Evolutionary conservation across 176 grass and related monocot species (phyloP), one percentile per base, ranked within the genome.

Genomic region (Miscanthus lutarioriparius): DNA sequence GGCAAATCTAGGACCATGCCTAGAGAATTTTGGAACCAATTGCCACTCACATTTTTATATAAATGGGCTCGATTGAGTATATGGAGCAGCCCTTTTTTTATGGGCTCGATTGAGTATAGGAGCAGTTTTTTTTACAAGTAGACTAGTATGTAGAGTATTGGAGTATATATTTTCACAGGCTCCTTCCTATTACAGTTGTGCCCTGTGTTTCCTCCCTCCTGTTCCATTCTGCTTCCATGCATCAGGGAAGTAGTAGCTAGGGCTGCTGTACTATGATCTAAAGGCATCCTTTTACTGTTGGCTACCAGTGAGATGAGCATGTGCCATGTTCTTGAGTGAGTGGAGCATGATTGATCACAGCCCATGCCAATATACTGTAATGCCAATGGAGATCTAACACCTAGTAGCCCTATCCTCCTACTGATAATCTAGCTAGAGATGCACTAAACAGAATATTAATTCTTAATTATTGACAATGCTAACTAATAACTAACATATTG

Each of bases 311-410:
- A 72, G 23, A 49, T 27, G 67, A 56, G 83, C 83, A 89, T 86
- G 78, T 66, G 88, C 64, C 40, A 72, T 82, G 88, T 86, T 89
- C 32, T 72, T 72, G 13, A 77, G 68, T 65, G 41, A 81, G 68
- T 44, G 45, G 20, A 75, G 76, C 76, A 89, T 84, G 80, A 43
- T 88, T 79, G 59, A 20, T 67, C 87, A 65, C 47, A 43, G 26
- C 54, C 35, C 20, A 74, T 73, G 68, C 38, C 62, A 63, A 30
- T 27, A 62, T 36, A 30, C 28, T 30, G 28, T 30, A 6, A 61
- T 36, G 75, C 43, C 61, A 67, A 74, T 22, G 22, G 22, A 80
- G 70, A 67, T 80, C 35, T 39, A 37, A 47, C 26, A 23, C 22
- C 45, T 54, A n/a, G 36, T 49, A 51, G 48, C 30, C 44, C 28